These are phyloP conservation scores for Dichomitus squalens DNA, from an alignment of 1,284 basidiomycete species.

Conservation along the genomic window DNA sequence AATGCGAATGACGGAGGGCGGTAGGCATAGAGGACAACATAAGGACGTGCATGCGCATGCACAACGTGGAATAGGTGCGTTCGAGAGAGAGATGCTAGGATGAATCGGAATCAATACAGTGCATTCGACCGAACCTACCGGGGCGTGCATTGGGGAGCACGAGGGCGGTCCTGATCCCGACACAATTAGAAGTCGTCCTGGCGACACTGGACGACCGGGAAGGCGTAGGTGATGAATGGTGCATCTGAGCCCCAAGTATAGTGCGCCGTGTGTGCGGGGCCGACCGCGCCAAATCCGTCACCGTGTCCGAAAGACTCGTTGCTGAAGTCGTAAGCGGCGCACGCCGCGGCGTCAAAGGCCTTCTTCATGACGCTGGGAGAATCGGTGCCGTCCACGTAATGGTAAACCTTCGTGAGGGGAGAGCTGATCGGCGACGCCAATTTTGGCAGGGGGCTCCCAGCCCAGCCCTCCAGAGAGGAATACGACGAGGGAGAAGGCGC, in stretches of 20 bases:
- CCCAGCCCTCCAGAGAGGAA: conserved; percentile 36
- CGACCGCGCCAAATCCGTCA: conserved; percentile 11
- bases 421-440: conserved; percentile 15
- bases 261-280: conserved; percentile 12
- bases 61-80: conserved; percentile 5
- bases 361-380: conserved; percentile 30
- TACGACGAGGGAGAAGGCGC: conserved; percentile 28
- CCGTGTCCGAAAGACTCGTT: conserved; percentile 6
- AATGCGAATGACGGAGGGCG: conserved; percentile 5
- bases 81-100: conserved; percentile 9
- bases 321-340: no score
- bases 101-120: conserved; percentile 7
- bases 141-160: neutral
- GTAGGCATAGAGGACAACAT: neutral
- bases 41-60: neutral
- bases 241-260: conserved; percentile 11
- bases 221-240: conserved; percentile 4
- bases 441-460: conserved; percentile 27
- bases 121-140: conserved; percentile 13
- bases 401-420: conserved; percentile 13
- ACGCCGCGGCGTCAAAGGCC: conserved; percentile 31
- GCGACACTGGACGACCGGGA: conserved; percentile 19
- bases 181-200: conserved; percentile 30
- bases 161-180: neutral
- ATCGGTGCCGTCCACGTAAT: conserved; percentile 23